Conservation (phyloP, 495 filamentous ascomycete species). For the Penicillium malachiteum region DNA sequence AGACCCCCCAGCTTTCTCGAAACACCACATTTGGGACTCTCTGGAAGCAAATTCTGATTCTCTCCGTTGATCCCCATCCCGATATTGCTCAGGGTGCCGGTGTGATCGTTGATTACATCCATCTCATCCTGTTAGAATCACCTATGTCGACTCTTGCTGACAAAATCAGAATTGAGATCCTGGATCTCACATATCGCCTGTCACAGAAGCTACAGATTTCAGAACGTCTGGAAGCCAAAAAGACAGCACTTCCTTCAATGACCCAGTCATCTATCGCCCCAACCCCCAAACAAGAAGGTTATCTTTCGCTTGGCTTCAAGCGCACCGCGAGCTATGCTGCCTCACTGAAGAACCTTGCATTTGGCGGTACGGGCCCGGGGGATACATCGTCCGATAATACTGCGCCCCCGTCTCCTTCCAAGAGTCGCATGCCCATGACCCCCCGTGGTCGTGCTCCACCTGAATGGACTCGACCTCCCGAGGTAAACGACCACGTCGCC, state of each 20-base stretch:
- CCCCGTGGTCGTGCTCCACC: constrained; percentile 58
- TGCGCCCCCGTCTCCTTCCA: constrained; percentile 33
- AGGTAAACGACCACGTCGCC: constrained; percentile 70
- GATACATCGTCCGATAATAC: constrained; percentile 29
- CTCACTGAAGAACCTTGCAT: constrained; percentile 67
- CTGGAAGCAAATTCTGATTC: constrained; percentile 87
- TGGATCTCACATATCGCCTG: constrained; percentile 55
- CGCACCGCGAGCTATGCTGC: constrained; percentile 72
- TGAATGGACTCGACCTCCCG: constrained; percentile 74
- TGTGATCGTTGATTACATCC: constrained; percentile 79
- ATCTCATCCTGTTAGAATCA: constrained; percentile 73
- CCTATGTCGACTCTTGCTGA: constrained; percentile 68
- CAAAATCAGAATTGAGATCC: constrained; percentile 72
- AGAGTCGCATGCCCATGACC: constrained; percentile 47
- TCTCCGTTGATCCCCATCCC: constrained; percentile 92
- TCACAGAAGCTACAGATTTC: constrained; percentile 45
- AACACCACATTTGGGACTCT: constrained; percentile 88
- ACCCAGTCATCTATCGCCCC: constrained; percentile 42
- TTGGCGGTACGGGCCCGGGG: constrained; percentile 43
- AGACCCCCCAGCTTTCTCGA: constrained; percentile 58
- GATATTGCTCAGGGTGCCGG: constrained; percentile 84
- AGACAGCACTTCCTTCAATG: constrained; percentile 46
- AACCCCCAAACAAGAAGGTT: constrained; percentile 60
- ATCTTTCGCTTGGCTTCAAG: constrained; percentile 60
- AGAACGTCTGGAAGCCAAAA: constrained; percentile 41